A percentile compares a stretch with the other conserved stretches of the same genome.
Conservation (phyloP, 176 grass and related monocot species). For the Carex littledalei region DNA sequence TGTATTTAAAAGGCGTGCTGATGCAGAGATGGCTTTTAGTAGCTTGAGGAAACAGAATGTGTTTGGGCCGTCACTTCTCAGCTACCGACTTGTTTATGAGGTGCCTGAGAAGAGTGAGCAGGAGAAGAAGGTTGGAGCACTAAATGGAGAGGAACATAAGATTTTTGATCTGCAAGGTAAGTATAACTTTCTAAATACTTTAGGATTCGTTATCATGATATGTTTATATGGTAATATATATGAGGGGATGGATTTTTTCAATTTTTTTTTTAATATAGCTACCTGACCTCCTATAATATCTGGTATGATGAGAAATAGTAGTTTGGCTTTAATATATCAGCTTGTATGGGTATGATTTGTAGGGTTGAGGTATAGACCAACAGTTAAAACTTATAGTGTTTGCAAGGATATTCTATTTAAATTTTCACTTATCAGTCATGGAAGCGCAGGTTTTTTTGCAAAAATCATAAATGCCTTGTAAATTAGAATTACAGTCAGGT, state of each 20-base stretch:
- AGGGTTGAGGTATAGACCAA: background rate
- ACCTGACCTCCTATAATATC: background rate
- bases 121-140: conserved; percentile 25
- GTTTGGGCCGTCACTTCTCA: conserved; percentile 79
- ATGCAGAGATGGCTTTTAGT: conserved; percentile 93
- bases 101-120: conserved; percentile 26
- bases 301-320: background rate
- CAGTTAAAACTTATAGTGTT: background rate
- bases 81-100: conserved; percentile 74
- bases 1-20: conserved; percentile 72
- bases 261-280: background rate
- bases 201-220: background rate
- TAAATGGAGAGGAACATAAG: conserved; percentile 29
- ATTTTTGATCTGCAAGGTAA: conserved; percentile 25
- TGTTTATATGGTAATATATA: background rate
- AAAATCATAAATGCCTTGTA: background rate
- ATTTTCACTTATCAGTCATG: background rate
- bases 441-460: background rate
- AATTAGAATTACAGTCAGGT: background rate
- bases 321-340: background rate
- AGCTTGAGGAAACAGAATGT: conserved; percentile 58
- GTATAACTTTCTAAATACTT: background rate
- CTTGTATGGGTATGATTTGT: background rate
- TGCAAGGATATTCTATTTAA: background rate
- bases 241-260: background rate